Percentiles rank a stretch among this genome's conserved stretches.
These are phyloP conservation scores for Nymphaea colorata DNA, from an alignment of 164 flowering plant genomes.

Conservation along the genomic window DNA sequence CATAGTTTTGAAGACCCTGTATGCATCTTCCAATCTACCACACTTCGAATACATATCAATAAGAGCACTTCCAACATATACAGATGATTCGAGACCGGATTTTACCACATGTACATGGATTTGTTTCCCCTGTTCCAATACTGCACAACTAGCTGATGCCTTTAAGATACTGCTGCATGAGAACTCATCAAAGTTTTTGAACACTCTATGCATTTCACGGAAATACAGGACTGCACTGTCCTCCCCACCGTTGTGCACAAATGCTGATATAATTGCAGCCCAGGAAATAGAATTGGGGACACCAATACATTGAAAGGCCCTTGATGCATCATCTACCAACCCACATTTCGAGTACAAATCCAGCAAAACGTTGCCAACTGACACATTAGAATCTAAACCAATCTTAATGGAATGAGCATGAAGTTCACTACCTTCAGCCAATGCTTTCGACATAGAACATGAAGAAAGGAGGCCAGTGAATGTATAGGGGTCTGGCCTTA, in stretches of 20 bases:
- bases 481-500: constrained; percentile 6
- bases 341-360: constrained; percentile 3
- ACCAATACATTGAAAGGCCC: constrained; percentile 1
- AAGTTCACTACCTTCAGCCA: constrained; percentile 5
- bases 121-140: constrained; percentile 4
- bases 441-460: not conserved
- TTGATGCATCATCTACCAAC: constrained; percentile 2
- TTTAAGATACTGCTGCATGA: constrained; percentile 4
- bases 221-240: constrained; percentile 4
- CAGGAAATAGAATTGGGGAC: constrained; percentile 3
- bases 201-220: constrained; percentile 1
- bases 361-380: constrained; percentile 6
- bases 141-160: constrained; percentile 5
- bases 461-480: constrained; percentile 5
- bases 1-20: constrained; percentile 3
- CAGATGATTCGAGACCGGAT: constrained; percentile 3
- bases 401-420: constrained; percentile 7
- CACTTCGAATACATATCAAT: constrained; percentile 8
- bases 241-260: constrained; percentile 1
- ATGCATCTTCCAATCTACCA: constrained; percentile 5
- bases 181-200: constrained; percentile 3
- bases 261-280: constrained; percentile 8
- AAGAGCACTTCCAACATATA: constrained; percentile 5
- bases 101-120: constrained; percentile 4
- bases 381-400: constrained; percentile 5